Evolutionary conservation across 2,329 filamentous ascomycete species (phyloP), one percentile per base, ranked within the genome.

Genomic region (Colletotrichum somersetense): DNA sequence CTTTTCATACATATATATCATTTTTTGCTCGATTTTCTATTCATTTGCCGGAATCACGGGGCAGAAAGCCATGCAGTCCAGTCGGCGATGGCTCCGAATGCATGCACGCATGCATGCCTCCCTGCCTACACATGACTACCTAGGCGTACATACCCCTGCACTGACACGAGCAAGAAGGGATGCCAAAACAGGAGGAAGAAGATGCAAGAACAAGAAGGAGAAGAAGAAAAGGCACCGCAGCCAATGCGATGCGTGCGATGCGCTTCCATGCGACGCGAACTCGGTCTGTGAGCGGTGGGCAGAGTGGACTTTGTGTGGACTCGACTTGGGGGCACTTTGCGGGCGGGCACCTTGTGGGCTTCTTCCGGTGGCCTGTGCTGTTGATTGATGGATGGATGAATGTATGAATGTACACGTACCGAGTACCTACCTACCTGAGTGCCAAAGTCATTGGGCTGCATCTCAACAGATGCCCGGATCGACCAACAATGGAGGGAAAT

Each of bases 171-270:
- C 12, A 40, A 40, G 38, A 40, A 40, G 38, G 38, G 14, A 40
- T 40, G 38, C 3, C 12, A 2, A 40, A 40, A 14, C 38, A 40
- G 38, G 16, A 38, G 8, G 3, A 30, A 30, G 30, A 30, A 30
- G 30, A 30, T 30, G 30, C 4, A 5, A 10, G 11, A 10, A 38
- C 10, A 40, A 40, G 38, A 11, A 42, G 5, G 18, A n/a, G 12
- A n/a, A 42, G 11, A 42, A 42, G 20, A 57, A 40, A 14, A 23
- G 53, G 16, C 38, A 50, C 18, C 79, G 79, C 61, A 63, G 53
- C 35, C 50, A 33, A 50, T 68, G 66, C 66, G 62, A 52, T 26
- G 30, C 30, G 30, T 69, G 56, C 63, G 52, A 57, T 58, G 44
- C 65, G 53, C 59, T 62, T 26, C 59, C 30, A 40, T 62, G 58